Evolutionary conservation across 306 rosid species (phyloP), one percentile per base, ranked within the genome.

Genomic region (Acacia crassicarpa): DNA sequence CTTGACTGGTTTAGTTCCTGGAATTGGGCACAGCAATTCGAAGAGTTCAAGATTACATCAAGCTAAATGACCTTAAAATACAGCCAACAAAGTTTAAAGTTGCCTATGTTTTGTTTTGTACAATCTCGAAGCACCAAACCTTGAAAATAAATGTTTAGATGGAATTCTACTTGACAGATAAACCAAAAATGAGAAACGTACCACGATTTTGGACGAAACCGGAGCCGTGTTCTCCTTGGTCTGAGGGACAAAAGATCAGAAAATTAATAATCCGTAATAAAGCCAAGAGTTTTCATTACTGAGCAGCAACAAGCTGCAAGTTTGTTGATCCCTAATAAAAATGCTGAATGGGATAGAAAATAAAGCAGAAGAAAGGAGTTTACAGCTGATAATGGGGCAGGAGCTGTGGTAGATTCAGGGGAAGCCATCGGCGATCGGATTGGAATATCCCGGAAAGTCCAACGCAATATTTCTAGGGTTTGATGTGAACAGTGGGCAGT

Each of bases 1-100:
- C 99, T 92, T 2, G 99, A 93, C 79, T 96, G 94, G 77, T 89
- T 94, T 83, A 96, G 84, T 83, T 96, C 98, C 98, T 96, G 85
- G 30, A 30, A 86, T 76, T 56, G 83, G 75, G 70, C 30, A 83
- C 45, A 22, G 76, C 17, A 56, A 48, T 49, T 67, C 30, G 13
- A 74, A 51, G 65, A 48, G 77, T 9, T 23, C 45, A 9, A 73
- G 11, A 49, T 73, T 51, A 32, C 19, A 73, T 49, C 17, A 30
- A 71, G 35, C 11, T 32, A 20, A 13, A 80, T 19, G 53, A 41
- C 13, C 8, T n/a, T 38, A 46, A 43, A 25, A 43, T 1, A 3
- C 30, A 48, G 23, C 59, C 23, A n/a, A 22, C 16, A 40, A n/a
- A 14, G 22, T 12, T 66, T n/a, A 46, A 73, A 62, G 67, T 25